Conservation (phyloP, 768 basidiomycete species). For the Gymnopilus dilepis region DNA sequence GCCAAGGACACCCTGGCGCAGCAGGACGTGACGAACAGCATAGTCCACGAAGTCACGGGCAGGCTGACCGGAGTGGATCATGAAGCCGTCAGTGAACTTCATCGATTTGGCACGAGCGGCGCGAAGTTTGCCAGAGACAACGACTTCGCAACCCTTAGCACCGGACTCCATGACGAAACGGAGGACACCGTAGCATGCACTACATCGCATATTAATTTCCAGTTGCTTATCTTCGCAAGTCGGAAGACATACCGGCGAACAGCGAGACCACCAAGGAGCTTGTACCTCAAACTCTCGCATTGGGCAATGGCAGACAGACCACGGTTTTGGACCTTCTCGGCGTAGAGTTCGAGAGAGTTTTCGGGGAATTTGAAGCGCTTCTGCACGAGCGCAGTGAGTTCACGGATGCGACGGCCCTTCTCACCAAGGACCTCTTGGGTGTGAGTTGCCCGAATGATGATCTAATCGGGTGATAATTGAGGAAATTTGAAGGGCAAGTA, state of each 20-base stretch:
- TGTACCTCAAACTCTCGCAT: constrained; percentile 98
- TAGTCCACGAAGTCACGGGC: constrained; percentile 95
- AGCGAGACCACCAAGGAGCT: constrained; percentile 98
- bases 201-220: constrained; percentile 6
- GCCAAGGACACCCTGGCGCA: constrained; percentile 98
- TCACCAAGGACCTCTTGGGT: constrained; percentile 99
- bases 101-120: constrained; percentile 99
- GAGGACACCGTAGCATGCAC: constrained; percentile 95
- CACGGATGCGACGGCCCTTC: constrained; percentile 99
- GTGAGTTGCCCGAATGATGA: constrained; percentile 99
- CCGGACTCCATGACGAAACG: constrained; percentile 99
- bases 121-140: constrained; percentile 99
- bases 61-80: constrained; percentile 99
- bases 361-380: constrained; percentile 99
- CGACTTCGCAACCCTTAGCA: constrained; percentile 99
- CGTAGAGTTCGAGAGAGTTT: constrained; percentile 97
- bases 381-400: constrained; percentile 97
- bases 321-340: constrained; percentile 98
- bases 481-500: not conserved
- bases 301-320: constrained; percentile 98
- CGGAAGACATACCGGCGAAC: constrained; percentile 81
- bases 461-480: constrained; percentile 48
- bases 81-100: constrained; percentile 99
- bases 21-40: constrained; percentile 96
- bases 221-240: not conserved